Percentiles rank a stretch among this genome's conserved stretches.
These are phyloP conservation scores for Rhodotorula diobovata DNA, from an alignment of 768 basidiomycete genomes.

Conservation along the genomic window DNA sequence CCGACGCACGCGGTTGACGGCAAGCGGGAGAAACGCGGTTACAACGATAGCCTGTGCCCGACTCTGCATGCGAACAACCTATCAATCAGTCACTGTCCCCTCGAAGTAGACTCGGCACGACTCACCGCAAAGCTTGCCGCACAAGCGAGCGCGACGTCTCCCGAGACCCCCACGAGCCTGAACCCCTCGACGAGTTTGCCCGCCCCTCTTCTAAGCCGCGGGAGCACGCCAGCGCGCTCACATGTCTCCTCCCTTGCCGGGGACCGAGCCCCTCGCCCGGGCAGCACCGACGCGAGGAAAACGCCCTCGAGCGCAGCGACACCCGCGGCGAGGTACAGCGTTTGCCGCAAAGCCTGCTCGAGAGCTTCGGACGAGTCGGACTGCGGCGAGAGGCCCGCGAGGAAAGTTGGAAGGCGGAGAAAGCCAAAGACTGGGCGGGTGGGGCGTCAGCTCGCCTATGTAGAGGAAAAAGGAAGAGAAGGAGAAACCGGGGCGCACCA, in stretches of 20 bases:
- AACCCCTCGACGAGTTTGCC: slow-evolving; percentile 12
- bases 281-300: slow-evolving; percentile 6
- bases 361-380: background rate
- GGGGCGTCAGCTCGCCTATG: background rate
- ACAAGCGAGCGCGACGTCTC: slow-evolving; percentile 9
- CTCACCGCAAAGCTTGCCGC: slow-evolving; percentile 25
- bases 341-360: background rate
- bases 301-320: slow-evolving; percentile 1
- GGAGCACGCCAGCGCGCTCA: no score
- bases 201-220: background rate
- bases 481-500: background rate
- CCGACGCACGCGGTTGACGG: slow-evolving; percentile 23
- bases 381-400: background rate
- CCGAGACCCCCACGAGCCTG: slow-evolving; percentile 5
- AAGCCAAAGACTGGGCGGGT: slow-evolving; percentile 28
- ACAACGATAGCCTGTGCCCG: slow-evolving; percentile 19
- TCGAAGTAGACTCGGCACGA: background rate
- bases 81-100: background rate
- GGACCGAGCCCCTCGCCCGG: background rate
- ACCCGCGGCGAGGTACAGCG: slow-evolving; percentile 18
- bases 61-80: slow-evolving; percentile 1
- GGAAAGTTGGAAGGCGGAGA: slow-evolving; percentile 19
- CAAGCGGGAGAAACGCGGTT: slow-evolving; percentile 15
- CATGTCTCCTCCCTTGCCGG: background rate
- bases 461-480: background rate